phyloP scores from a whole-genome alignment of 2,329 filamentous ascomycete genomes.

The Akanthomyces muscarius region DNA sequence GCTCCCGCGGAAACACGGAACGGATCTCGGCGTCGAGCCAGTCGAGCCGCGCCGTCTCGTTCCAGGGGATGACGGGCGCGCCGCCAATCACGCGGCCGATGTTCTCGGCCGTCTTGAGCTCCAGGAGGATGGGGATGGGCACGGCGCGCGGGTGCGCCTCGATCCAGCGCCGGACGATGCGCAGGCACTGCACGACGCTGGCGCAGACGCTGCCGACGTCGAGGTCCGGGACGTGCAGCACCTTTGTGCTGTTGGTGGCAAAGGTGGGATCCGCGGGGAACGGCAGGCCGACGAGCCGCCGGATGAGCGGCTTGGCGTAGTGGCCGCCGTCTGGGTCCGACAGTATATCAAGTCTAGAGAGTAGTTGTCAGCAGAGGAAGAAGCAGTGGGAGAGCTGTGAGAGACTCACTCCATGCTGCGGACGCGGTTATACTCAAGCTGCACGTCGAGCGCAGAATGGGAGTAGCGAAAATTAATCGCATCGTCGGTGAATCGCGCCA shows the following conservation, averaged over 20 bases:
- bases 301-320: conserved; percentile 42
- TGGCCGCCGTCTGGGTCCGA: conserved; percentile 45
- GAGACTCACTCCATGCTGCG: conserved; percentile 38
- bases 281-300: conserved; percentile 35
- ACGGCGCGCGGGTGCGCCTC: conserved; percentile 39
- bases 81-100: conserved; percentile 27
- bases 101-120: conserved; percentile 39
- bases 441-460: conserved; percentile 40
- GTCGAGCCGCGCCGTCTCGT: conserved; percentile 36
- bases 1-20: conserved; percentile 34
- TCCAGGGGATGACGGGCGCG: conserved; percentile 40
- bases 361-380: background rate
- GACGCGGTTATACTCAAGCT: conserved; percentile 42
- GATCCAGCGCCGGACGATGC: conserved; percentile 41
- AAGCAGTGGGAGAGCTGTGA: background rate
- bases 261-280: conserved; percentile 37
- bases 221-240: conserved; percentile 47
- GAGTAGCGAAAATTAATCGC: conserved; percentile 45
- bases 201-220: conserved; percentile 44
- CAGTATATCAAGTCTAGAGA: conserved; percentile 39
- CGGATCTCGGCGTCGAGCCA: conserved; percentile 45
- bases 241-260: conserved; percentile 41
- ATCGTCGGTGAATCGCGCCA: conserved; percentile 34
- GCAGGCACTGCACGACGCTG: conserved; percentile 42
- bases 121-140: conserved; percentile 46